phyloP scores from a whole-genome alignment of 2,329 filamentous ascomycete genomes.

The Calonectria fujianensis region DNA sequence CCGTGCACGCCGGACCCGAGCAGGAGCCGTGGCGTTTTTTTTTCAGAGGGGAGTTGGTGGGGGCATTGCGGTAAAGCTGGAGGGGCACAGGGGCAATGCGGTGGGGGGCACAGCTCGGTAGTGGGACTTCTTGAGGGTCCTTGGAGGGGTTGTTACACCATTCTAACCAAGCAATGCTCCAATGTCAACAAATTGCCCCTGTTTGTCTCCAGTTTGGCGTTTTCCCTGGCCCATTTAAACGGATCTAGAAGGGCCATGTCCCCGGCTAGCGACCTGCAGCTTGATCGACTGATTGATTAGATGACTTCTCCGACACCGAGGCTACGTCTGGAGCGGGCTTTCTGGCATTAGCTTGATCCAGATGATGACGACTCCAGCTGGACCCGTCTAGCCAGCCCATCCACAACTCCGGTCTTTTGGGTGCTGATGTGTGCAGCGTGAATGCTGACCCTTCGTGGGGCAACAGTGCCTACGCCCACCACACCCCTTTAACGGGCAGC shows the following conservation, averaged over 20 bases:
- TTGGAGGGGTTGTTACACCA: conserved; percentile 33
- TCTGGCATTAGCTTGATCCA: conserved; percentile 26
- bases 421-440: neutral
- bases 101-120: conserved; percentile 1
- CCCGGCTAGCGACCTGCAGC: conserved; percentile 47
- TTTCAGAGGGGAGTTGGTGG: conserved; percentile 31
- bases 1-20: conserved; percentile 44
- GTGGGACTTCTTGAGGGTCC: conserved; percentile 26
- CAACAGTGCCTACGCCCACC: neutral
- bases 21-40: conserved; percentile 32
- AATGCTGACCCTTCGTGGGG: neutral
- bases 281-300: conserved; percentile 58
- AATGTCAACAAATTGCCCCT: conserved; percentile 21
- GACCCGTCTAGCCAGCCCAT: neutral
- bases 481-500: neutral
- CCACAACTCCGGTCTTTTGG: neutral
- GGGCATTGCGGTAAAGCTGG: conserved; percentile 31
- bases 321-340: conserved; percentile 15
- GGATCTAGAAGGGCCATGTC: conserved; percentile 13
- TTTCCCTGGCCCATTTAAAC: conserved; percentile 7
- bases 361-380: conserved; percentile 33
- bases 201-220: conserved; percentile 29
- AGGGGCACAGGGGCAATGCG: conserved; percentile 32
- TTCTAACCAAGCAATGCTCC: conserved; percentile 14
- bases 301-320: conserved; percentile 45